These are phyloP conservation scores for Nicotiana otophora DNA, from an alignment of 257 asterid genomes.

Conservation along the genomic window DNA sequence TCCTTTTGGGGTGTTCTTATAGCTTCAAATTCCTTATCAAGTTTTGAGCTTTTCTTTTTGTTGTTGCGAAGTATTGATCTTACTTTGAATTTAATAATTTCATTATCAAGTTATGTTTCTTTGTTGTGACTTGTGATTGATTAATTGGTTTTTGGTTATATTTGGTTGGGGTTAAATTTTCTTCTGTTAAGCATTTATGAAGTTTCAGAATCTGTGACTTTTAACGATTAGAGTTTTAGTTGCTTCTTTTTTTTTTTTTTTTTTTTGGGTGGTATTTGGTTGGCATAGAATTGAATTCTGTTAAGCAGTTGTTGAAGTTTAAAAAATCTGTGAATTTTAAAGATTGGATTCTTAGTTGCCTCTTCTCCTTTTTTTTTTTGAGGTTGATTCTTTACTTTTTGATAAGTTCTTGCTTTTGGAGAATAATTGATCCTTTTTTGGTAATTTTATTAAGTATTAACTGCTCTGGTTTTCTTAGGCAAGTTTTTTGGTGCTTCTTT, in stretches of 20 bases:
- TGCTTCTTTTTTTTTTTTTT: not conserved
- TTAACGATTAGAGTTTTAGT: not conserved
- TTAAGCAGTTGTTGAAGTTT: not conserved
- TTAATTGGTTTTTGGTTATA: not conserved
- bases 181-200: not conserved
- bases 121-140: not conserved
- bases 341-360: not conserved
- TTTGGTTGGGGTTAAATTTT: not conserved
- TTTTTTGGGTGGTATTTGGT: too few relatives aligned
- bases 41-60: not conserved
- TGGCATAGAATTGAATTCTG: too few relatives aligned
- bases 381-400: not conserved
- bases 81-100: not conserved
- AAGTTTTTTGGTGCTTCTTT: not conserved
- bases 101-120: not conserved
- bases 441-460: not conserved
- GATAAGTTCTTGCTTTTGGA: not conserved
- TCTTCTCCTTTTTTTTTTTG: not conserved
- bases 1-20: not conserved
- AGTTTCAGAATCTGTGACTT: not conserved
- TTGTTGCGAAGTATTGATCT: not conserved
- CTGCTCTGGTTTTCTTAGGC: not conserved
- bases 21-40: not conserved
- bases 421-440: not conserved
- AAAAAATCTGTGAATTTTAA: not conserved